Evolutionary conservation across 768 basidiomycete species (phyloP), one percentile per base, ranked within the genome.

Genomic region (Naganishia randhawae): DNA sequence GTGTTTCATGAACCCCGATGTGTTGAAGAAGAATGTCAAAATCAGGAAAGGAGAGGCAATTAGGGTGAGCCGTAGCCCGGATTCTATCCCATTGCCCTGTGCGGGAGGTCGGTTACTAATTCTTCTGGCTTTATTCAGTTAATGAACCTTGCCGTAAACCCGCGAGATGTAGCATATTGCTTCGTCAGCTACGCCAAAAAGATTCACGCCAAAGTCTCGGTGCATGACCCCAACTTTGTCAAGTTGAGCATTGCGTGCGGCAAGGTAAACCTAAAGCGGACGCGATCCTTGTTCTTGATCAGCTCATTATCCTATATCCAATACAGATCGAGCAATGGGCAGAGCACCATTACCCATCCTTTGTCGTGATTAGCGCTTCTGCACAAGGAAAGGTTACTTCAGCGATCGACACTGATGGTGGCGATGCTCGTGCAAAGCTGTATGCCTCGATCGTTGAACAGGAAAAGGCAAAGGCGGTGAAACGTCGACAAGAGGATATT

Each of bases 31-130:
- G 74, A 94, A 96, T 77, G 87, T 96, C 77, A 98, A 99, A 82
- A 99, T 99, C 70, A 85, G 94, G 68, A 93, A 92, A 77, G 92
- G 92, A 0, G 86, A 88, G 72, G 92, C 95, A 52, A 92, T 93
- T 1, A 74, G 82, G 72, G 94, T 92, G 75, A 66, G 88, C 81
- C 7, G 14, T 33, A 27, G 27, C 33, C 33, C 5, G 64, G 27
- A 45, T 25, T 37, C 4, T n/a, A 1, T 25, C 22, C 25, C n/a
- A 22, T 17, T 16, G 45, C 41, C 39, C 50, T 35, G 27, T 22
- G 27, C 13, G 11, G 5, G 50, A 25, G 4, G 2, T 31, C n/a
- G 42, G 11, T 27, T 39, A 22, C 35, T 39, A 32, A 33, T 7
- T 5, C 9, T 27, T 10, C 14, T 45, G 37, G n/a, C 62, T 9